Evolutionary conservation across 129 eudicot species (phyloP), one percentile per base, ranked within the genome.

Genomic region (Gnaphalium uliginosum): DNA sequence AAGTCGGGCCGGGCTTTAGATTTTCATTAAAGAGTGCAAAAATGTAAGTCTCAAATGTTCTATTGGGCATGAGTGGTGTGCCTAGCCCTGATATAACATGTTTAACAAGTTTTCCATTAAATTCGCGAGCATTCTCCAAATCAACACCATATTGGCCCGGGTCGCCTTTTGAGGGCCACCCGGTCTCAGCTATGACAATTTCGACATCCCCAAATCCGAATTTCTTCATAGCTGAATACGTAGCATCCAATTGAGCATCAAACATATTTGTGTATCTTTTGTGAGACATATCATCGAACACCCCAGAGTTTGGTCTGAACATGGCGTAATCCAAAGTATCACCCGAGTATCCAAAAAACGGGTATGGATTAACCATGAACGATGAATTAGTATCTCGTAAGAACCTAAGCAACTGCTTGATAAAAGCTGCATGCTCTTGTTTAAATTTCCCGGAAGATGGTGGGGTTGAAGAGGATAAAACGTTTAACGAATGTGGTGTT

Each of bases 151-250:
- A 51, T 80, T 90, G 90, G 17, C 86, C 91, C 6, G 87, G 79
- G 19, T 88, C 96, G 1, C 98, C 98, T 77, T 72, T 84, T 0
- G 96, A 90, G 1, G 98, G 97, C 98, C 98, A 93, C 27, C 98
- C 97, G 0, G 97, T 93, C 68, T 93, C 97, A 0, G 93, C 96
- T 24, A 93, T 87, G 29, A 85, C 87, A 26, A 93, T 83, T 33
- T 93, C 96, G 1, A 90, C 57, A 30, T 90, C 91, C 0, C 39
- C 65, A 30, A 86, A 90, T 5, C 85, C 89, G 8, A 93, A 70
- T 26, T 64, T 79, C 67, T 86, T 90, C 70, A 93, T 73, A 10
- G 96, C 98, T 8, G 98, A 83, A 68, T 70, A 90, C 0, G 92
- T 83, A 0, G 96, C 96, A 72, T 93, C 98, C 33, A 93, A 29